A percentile compares a stretch with the other conserved stretches of the same genome.
These are phyloP conservation scores for Aspergillus felis DNA, from an alignment of 2,329 filamentous ascomycete genomes.

Conservation along the genomic window DNA sequence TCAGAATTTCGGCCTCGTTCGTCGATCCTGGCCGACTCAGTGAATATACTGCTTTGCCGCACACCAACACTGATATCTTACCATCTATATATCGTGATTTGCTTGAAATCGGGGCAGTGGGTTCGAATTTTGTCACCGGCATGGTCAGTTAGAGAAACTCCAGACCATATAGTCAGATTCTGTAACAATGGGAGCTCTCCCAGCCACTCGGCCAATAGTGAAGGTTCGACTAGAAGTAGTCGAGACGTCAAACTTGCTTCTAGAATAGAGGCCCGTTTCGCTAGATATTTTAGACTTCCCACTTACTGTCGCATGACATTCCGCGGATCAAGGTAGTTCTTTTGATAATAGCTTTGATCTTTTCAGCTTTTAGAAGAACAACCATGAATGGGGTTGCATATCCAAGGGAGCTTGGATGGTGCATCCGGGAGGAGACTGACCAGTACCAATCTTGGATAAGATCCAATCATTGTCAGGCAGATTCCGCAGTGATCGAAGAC, in stretches of 20 bases:
- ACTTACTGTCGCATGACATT: slow-evolving; percentile 51
- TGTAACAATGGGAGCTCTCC: slow-evolving; percentile 56
- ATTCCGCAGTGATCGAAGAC: slow-evolving; percentile 17
- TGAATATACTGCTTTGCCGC: neutral
- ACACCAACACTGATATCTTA: slow-evolving; percentile 16
- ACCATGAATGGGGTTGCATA: neutral
- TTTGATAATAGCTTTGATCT: slow-evolving; percentile 40
- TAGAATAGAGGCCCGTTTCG: neutral
- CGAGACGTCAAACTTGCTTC: neutral
- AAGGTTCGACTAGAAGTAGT: slow-evolving; percentile 42
- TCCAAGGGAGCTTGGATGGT: neutral
- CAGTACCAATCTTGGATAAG: slow-evolving; percentile 48
- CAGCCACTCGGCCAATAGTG: slow-evolving; percentile 56
- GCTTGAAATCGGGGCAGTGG: slow-evolving; percentile 59
- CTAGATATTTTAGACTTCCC: neutral
- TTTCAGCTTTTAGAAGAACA: slow-evolving; percentile 6
- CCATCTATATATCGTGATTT: slow-evolving; percentile 57
- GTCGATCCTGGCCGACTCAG: slow-evolving; percentile 23
- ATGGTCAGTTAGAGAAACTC: slow-evolving; percentile 54
- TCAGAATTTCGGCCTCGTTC: slow-evolving; percentile 47
- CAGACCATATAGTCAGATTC: slow-evolving; percentile 59
- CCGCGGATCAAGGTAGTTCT: slow-evolving; percentile 54
- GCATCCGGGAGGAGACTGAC: slow-evolving; percentile 22
- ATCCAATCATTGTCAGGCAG: slow-evolving; percentile 33
- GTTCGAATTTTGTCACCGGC: slow-evolving; percentile 52